Evolutionary conservation across 1,284 basidiomycete species (phyloP).

Genomic region (Cutaneotrichosporon cutaneum): DNA sequence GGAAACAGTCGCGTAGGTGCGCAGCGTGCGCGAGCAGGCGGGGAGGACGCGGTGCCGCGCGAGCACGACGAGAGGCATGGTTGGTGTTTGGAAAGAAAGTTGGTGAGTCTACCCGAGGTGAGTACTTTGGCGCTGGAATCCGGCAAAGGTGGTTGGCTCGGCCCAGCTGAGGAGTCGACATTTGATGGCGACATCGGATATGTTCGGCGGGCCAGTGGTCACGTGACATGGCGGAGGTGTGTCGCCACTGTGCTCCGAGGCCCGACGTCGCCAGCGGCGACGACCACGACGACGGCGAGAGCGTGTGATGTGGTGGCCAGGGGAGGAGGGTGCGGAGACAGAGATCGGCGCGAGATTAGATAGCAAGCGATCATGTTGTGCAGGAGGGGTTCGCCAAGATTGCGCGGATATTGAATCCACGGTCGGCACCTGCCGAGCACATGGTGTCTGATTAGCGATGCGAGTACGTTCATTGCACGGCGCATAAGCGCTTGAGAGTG

Average conservation of each 20-base stretch:
- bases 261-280: too few species aligned
- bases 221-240: neutral
- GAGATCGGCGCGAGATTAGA: neutral
- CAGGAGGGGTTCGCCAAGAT: neutral
- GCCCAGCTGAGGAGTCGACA: neutral
- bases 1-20: slow-evolving; percentile 41
- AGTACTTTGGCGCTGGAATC: neutral
- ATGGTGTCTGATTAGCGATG: too few species aligned
- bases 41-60: slow-evolving; percentile 10
- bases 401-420: neutral
- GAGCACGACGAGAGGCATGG: slow-evolving; percentile 4
- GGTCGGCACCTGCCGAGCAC: neutral
- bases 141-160: neutral
- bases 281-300: neutral
- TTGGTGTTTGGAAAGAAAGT: neutral
- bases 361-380: neutral
- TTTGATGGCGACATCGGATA: slow-evolving; percentile 3
- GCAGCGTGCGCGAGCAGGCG: neutral
- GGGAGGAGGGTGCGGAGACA: neutral
- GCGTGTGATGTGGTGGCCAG: neutral
- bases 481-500: neutral
- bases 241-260: neutral
- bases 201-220: neutral
- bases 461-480: too few species aligned
- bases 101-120: neutral